These are phyloP conservation scores for Suillus brevipes DNA, from an alignment of 768 basidiomycete genomes.

Conservation along the genomic window DNA sequence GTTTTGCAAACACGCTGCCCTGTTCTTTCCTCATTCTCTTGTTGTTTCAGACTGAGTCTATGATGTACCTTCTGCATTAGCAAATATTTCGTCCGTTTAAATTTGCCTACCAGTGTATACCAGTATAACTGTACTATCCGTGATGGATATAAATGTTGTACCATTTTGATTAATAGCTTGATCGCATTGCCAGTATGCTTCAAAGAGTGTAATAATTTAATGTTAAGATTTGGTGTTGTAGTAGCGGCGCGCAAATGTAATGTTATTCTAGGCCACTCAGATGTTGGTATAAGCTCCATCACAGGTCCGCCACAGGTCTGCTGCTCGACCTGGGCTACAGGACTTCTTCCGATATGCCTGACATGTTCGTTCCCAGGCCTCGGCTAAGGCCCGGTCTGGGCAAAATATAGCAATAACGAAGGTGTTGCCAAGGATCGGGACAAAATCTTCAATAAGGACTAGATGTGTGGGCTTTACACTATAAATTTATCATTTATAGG, in stretches of 20 bases:
- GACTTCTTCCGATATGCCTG: not conserved
- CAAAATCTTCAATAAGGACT: not conserved
- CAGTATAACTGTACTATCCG: not conserved
- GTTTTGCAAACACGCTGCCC: not conserved
- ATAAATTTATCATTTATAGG: not conserved
- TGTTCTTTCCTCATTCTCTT: no score
- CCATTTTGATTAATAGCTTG: not conserved
- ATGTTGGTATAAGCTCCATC: not conserved
- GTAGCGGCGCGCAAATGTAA: no score
- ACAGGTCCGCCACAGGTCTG: not conserved
- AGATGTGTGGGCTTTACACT: not conserved
- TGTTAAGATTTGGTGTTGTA: no score
- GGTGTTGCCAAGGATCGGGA: not conserved
- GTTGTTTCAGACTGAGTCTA: no score
- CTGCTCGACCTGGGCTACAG: not conserved
- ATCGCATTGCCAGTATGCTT: not conserved
- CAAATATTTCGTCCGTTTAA: not conserved
- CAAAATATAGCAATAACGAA: not conserved
- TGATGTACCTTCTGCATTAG: not conserved
- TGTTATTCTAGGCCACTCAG: no score
- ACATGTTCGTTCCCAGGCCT: not conserved
- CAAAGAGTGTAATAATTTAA: no score
- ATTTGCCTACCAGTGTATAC: not conserved
- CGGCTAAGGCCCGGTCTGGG: not conserved
- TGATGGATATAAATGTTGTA: not conserved